Evolutionary conservation across 2,329 filamentous ascomycete genomes (phyloP), one percentile per base, ranked within the genome.

Genomic region (Colletotrichum spaethianum): DNA sequence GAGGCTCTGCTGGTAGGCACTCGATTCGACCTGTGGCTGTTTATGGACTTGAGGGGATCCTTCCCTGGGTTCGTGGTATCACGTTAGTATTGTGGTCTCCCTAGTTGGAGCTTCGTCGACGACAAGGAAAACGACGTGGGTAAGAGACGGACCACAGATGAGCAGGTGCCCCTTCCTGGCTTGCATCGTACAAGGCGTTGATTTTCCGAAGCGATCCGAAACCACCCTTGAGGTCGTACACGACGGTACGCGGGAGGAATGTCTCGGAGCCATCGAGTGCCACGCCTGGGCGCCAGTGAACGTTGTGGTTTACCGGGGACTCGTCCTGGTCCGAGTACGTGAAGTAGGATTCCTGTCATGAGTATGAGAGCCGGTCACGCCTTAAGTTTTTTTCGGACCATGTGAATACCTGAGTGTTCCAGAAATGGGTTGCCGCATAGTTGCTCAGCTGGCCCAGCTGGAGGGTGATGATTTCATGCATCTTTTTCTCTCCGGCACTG

Each of bases 381-480:
- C n/a, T 38, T 20, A 28, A n/a, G n/a, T n/a, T n/a, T 31, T 2
- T 60, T 23, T 44, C 16, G 23, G 38, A 14, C 23, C 8, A 52
- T n/a, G 23, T 33, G 23, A 11, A 18, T 55, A 94, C 94, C 86
- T 98, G 96, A 7, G 93, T 88, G 78, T 99, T 99, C 96, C 96
- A 99, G 82, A 98, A 99, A 84, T 99, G 96, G 0, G 95, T 97
- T 38, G 93, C 95, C 28, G 97, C 85, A 78, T 98, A 97, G 82
- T 99, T 99, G 81, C 93, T 95, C 79, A 93, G 92, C 80, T 97
- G 93, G 53, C 96, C 96, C 72, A 98, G 91, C 86, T 99, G 96
- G 56, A 99, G 86, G 0, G 96, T 98, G 73, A 99, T 87, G 73
- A 98, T 94, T 83, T 99, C 96, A 83, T 95, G 94, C 96, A 99